Base-by-base conservation (phyloP, 2,329 filamentous ascomycete species). In the Cladorrhinum sp. region DNA sequence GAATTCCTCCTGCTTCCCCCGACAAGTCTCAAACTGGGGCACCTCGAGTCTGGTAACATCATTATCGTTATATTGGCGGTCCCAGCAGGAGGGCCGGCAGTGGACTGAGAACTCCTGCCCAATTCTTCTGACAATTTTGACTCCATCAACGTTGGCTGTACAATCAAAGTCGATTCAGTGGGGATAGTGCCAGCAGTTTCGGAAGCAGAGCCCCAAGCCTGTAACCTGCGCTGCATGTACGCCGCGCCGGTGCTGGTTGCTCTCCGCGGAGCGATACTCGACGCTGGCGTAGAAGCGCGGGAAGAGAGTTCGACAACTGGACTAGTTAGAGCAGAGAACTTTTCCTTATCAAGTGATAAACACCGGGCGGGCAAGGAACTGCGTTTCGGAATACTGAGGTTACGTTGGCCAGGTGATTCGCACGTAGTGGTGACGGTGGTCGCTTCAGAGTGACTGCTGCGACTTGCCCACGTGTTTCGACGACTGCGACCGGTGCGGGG, bases 211-310 rank as follows among this genome's bases (percentile, higher is more conserved):
- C 56, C 45, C n/a, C 57, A 50, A 4, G 45, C 52, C 50, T 70
- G 65, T 27, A 70, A 69, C n/a, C 71, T 72, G 23, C 73, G 73
- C 58, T 79, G 76, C 70, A 81, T 75, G 56, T 78, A 81, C 3
- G 78, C 77, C 1, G 77, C 76, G 0, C 80, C 80, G 0, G 77
- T 77, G 48, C 79, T 82, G 2, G 77, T 76, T 1, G 78, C 73
- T 23, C 79, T 73, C 29, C 73, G 75, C 23, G 78, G 77, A 9
- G 72, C 18, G 52, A 57, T 55, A 32, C 50, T 27, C 48, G 64
- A 55, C 25, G 62, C 58, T n/a, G 66, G 62, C 6, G 68, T 59
- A 1, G 64, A 38, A 2, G 66, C 36, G 62, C 66, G 32, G 48
- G 64, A 63, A 56, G 56, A 22, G 58, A 57, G 23, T n/a, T 48